Percentiles rank a stretch among this genome's conserved stretches.
These are phyloP conservation scores for Triticum dicoccoides DNA, from an alignment of 176 grass and related monocot genomes.

Conservation along the genomic window DNA sequence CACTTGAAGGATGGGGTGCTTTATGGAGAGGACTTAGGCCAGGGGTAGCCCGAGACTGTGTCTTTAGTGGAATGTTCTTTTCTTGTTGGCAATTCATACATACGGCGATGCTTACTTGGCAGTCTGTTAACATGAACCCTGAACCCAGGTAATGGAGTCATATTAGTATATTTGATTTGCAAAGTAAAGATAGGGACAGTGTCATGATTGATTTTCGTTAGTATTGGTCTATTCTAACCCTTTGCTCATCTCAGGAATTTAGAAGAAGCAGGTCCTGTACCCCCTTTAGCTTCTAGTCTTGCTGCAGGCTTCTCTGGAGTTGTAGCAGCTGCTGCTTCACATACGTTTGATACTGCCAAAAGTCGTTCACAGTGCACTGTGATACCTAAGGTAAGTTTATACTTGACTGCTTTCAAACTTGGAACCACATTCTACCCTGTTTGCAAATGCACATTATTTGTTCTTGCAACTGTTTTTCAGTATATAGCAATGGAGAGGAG, in stretches of 20 bases:
- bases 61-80: constrained; percentile 92
- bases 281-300: constrained; percentile 71
- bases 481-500: constrained; percentile 86
- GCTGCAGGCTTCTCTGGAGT: constrained; percentile 74
- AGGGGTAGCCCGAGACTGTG: constrained; percentile 71
- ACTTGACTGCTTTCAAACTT: neutral
- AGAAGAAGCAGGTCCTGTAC: constrained; percentile 68
- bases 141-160: constrained; percentile 56
- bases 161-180: constrained; percentile 3
- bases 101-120: constrained; percentile 79
- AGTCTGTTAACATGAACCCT: constrained; percentile 69
- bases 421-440: constrained; percentile 1
- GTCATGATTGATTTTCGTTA: neutral
- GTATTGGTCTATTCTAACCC: constrained; percentile 12
- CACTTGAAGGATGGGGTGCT: constrained; percentile 88
- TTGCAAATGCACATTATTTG: constrained; percentile 13
- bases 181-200: neutral
- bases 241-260: constrained; percentile 52
- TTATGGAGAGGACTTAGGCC: constrained; percentile 88
- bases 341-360: constrained; percentile 91
- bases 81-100: constrained; percentile 91
- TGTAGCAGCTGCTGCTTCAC: constrained; percentile 80
- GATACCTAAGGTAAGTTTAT: constrained; percentile 68
- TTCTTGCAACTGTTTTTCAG: constrained; percentile 35
- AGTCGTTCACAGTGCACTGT: constrained; percentile 78